Evolutionary conservation across 1,284 basidiomycete species (phyloP).

Genomic region (Phellinidium pouzarii): DNA sequence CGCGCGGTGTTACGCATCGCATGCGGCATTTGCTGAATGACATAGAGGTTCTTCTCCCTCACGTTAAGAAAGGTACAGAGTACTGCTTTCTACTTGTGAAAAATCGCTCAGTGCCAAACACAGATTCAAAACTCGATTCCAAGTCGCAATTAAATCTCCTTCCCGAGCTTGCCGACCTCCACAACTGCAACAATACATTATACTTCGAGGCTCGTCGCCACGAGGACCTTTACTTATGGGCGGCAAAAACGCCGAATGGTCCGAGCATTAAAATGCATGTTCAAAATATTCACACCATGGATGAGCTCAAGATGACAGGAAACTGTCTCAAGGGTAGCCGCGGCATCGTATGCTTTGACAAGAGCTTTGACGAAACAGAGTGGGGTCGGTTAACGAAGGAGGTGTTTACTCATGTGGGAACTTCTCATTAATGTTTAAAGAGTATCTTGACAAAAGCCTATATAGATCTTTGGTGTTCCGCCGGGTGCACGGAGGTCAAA

Average conservation of each 20-base stretch:
- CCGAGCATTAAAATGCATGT: conserved; percentile 97
- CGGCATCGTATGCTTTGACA: conserved; percentile 90
- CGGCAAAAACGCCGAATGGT: conserved; percentile 94
- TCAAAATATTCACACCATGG: conserved; percentile 99
- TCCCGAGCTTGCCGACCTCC: conserved; percentile 95
- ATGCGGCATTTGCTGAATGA: conserved; percentile 99
- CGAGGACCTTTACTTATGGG: conserved; percentile 97
- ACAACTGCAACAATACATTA: conserved; percentile 96
- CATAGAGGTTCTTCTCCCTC: conserved; percentile 84
- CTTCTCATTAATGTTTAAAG: conserved; percentile 3
- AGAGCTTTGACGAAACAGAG: conserved; percentile 83
- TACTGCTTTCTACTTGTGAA: neutral
- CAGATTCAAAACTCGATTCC: conserved; percentile 95
- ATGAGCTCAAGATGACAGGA: conserved; percentile 99
- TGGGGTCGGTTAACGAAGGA: conserved; percentile 92
- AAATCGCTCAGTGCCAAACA: conserved; percentile 29
- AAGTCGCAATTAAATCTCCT: conserved; percentile 93
- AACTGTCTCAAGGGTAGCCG: conserved; percentile 97
- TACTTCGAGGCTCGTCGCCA: conserved; percentile 97
- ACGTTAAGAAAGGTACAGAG: conserved; percentile 88
- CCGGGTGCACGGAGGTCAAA: conserved; percentile 85
- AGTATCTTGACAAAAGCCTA: conserved; percentile 8
- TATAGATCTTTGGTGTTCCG: conserved; percentile 92
- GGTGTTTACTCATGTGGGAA: conserved; percentile 88
- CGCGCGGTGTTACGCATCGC: conserved; percentile 90